Percentiles rank a stretch among this genome's conserved stretches.
These are phyloP conservation scores for Tulasnella sp. DNA, from an alignment of 768 basidiomycete species.

Conservation along the genomic window DNA sequence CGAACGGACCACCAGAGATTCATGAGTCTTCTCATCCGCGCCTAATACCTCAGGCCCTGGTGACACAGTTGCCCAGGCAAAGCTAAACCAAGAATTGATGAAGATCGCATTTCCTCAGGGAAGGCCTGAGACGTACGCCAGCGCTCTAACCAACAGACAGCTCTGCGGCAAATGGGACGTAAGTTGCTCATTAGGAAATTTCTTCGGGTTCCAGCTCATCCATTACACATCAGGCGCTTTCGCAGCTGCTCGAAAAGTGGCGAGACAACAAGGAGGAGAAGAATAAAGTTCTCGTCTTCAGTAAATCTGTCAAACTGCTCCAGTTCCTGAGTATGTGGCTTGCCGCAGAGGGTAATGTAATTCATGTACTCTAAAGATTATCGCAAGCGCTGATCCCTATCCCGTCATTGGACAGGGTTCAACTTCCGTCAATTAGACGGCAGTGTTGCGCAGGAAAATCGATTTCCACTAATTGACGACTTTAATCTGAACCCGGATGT, in stretches of 20 bases:
- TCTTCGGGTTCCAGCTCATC: too few species aligned
- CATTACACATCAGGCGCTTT: conserved; percentile 46
- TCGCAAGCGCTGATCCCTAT: not conserved
- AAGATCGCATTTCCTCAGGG: conserved; percentile 53
- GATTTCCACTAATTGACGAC: conserved; percentile 59
- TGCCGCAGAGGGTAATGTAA: conserved; percentile 36
- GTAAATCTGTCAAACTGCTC: conserved; percentile 81
- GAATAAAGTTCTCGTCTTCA: conserved; percentile 90
- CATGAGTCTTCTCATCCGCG: not conserved
- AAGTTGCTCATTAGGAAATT: conserved; percentile 25
- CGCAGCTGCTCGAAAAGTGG: conserved; percentile 56
- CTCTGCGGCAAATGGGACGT: conserved; percentile 80
- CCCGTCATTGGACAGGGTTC: conserved; percentile 27
- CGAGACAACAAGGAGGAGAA: conserved; percentile 35
- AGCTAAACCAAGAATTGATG: conserved; percentile 50
- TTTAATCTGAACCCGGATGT: conserved; percentile 66
- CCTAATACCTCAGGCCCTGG: conserved; percentile 50
- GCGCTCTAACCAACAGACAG: conserved; percentile 48
- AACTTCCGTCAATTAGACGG: conserved; percentile 70
- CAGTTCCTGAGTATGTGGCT: conserved; percentile 77
- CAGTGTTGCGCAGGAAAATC: conserved; percentile 49
- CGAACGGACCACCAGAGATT: not conserved
- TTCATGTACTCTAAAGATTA: not conserved
- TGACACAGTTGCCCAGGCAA: conserved; percentile 59
- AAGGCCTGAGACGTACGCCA: conserved; percentile 38